Evolutionary conservation across 1,139 yeast genomes (phyloP).

Genomic region (Yamadazyma atmosphaerica): DNA sequence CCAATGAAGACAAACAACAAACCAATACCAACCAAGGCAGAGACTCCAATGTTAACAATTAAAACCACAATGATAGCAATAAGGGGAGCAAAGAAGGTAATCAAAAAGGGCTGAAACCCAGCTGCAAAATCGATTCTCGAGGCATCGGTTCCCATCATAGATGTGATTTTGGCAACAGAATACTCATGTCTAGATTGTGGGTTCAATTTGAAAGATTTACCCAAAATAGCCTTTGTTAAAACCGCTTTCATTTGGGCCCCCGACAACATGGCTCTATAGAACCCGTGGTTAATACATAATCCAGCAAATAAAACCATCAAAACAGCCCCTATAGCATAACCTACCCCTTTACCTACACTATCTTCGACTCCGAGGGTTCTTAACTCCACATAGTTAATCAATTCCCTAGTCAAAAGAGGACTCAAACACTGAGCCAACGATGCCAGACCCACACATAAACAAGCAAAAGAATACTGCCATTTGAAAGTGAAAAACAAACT

Average conservation of each 20-base stretch:
- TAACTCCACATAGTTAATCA: conserved; percentile 28
- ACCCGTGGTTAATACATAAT: conserved; percentile 12
- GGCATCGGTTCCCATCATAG: conserved; percentile 39
- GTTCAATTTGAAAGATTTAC: conserved; percentile 64
- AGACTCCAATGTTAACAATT: conserved; percentile 32
- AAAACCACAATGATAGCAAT: conserved; percentile 33
- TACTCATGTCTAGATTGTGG: conserved; percentile 58
- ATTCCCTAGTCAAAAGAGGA: conserved; percentile 31
- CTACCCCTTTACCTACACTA: conserved; percentile 34
- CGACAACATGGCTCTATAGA: conserved; percentile 28
- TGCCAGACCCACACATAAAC: conserved; percentile 21
- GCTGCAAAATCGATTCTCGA: conserved; percentile 37
- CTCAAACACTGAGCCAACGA: conserved; percentile 22
- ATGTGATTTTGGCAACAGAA: conserved; percentile 69
- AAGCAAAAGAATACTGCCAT: conserved; percentile 25
- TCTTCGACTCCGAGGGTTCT: conserved; percentile 24
- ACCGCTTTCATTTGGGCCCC: conserved; percentile 73
- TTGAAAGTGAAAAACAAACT: conserved; percentile 31
- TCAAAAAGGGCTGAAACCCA: conserved; percentile 30
- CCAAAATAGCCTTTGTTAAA: conserved; percentile 62
- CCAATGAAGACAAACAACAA: conserved; percentile 26
- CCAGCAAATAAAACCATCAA: conserved; percentile 36
- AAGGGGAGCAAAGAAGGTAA: conserved; percentile 29
- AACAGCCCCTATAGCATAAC: conserved; percentile 34
- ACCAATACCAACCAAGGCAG: conserved; percentile 36